Conservation (phyloP, 2,329 filamentous ascomycete genomes). For the Claviceps fusiformis region DNA sequence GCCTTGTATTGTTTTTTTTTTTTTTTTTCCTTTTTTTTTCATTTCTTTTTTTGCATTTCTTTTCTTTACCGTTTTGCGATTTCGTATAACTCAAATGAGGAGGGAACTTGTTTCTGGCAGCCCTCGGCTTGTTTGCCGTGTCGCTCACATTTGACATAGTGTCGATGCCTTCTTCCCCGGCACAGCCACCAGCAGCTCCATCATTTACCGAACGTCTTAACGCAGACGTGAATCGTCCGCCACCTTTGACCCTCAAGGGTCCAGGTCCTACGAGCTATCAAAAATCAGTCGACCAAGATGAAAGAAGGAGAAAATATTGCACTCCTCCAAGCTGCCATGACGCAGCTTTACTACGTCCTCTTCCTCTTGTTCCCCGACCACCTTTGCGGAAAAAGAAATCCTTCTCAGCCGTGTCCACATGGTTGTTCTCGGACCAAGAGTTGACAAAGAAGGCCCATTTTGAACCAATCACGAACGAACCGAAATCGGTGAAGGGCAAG, state of each 20-base stretch:
- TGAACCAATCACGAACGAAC: slow-evolving; percentile 41
- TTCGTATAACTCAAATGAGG: too few species aligned
- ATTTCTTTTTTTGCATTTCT: neutral
- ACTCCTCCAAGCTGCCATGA: slow-evolving; percentile 9
- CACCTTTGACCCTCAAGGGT: slow-evolving; percentile 19
- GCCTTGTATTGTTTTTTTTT: slow-evolving; percentile 13
- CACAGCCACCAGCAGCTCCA: slow-evolving; percentile 40
- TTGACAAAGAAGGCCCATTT: slow-evolving; percentile 27
- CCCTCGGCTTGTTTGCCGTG: neutral
- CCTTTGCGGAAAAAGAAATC: slow-evolving; percentile 54
- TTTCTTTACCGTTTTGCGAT: too few species aligned
- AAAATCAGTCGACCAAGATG: slow-evolving; percentile 6
- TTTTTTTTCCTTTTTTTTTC: neutral
- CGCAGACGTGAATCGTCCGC: slow-evolving; percentile 27
- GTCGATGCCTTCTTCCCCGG: slow-evolving; percentile 42
- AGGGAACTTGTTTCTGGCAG: neutral
- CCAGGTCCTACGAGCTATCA: slow-evolving; percentile 17
- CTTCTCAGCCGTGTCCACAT: slow-evolving; percentile 47
- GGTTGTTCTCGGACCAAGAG: slow-evolving; percentile 36
- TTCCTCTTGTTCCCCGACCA: slow-evolving; percentile 45
- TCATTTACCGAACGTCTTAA: slow-evolving; percentile 44
- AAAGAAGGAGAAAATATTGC: neutral
- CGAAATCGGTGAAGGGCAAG: slow-evolving; percentile 33
- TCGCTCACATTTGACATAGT: slow-evolving; percentile 23
- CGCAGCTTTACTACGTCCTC: slow-evolving; percentile 36